A percentile compares a stretch with the other conserved stretches of the same genome.
phyloP scores from a whole-genome alignment of 805 yeast species.

The Dipodascus albidus region DNA sequence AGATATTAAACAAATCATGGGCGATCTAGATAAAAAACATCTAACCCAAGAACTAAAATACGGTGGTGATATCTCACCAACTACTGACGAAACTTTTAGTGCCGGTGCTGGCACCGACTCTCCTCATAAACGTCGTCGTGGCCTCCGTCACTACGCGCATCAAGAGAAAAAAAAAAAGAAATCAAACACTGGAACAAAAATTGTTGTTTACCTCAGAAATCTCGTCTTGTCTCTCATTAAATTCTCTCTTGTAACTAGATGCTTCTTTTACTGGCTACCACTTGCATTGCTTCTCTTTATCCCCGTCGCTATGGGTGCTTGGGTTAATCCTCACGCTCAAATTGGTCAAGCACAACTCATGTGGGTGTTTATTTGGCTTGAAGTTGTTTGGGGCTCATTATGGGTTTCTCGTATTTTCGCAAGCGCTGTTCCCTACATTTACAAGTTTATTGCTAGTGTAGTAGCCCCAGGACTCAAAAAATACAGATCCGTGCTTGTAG shows the following conservation, averaged over 20 bases:
- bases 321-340: slow-evolving; percentile 20
- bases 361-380: slow-evolving; percentile 32
- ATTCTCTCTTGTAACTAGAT: slow-evolving; percentile 22
- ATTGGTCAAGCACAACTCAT: slow-evolving; percentile 25
- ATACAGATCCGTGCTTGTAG: slow-evolving; percentile 22
- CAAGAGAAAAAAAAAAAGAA: neutral
- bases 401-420: slow-evolving; percentile 25
- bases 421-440: slow-evolving; percentile 23
- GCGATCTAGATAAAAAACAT: neutral
- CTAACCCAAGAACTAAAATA: neutral
- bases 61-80: neutral
- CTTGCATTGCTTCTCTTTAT: slow-evolving; percentile 26
- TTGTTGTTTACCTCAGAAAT: neutral
- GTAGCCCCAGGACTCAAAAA: slow-evolving; percentile 23
- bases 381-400: slow-evolving; percentile 28
- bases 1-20: neutral
- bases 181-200: neutral
- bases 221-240: neutral
- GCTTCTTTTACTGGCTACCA: slow-evolving; percentile 28
- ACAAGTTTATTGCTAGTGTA: slow-evolving; percentile 21
- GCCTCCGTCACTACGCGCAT: neutral
- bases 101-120: neutral
- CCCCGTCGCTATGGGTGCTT: slow-evolving; percentile 30
- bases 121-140: neutral
- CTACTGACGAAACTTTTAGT: neutral